These are phyloP conservation scores for Colletotrichum endophyticum DNA, from an alignment of 2,329 filamentous ascomycete species.

Conservation along the genomic window DNA sequence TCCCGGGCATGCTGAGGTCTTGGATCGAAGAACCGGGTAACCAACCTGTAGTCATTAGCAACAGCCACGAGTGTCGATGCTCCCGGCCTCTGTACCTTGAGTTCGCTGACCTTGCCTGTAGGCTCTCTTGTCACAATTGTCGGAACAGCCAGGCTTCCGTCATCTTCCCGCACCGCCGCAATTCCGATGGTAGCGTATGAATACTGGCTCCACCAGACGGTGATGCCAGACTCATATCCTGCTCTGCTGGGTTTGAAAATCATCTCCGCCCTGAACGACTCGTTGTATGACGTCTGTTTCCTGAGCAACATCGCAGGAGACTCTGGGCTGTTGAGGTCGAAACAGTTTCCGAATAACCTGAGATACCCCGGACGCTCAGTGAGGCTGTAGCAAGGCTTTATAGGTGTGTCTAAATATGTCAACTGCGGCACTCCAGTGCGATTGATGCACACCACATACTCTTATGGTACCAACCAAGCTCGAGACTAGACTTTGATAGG, in stretches of 20 bases:
- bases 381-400: slow-evolving; percentile 51
- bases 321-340: slow-evolving; percentile 52
- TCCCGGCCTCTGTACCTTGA: slow-evolving; percentile 19
- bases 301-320: slow-evolving; percentile 57
- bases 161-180: slow-evolving; percentile 21
- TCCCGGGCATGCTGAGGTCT: background rate
- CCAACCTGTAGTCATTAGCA: background rate
- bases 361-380: slow-evolving; percentile 46
- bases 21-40: background rate
- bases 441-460: slow-evolving; percentile 23
- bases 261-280: slow-evolving; percentile 46
- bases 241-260: slow-evolving; percentile 47
- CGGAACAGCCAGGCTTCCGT: background rate
- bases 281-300: slow-evolving; percentile 53
- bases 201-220: slow-evolving; percentile 58
- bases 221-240: slow-evolving; percentile 56
- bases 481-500: slow-evolving; percentile 33
- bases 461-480: slow-evolving; percentile 44
- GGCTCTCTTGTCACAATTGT: slow-evolving; percentile 24
- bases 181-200: slow-evolving; percentile 38
- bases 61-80: background rate
- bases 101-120: slow-evolving; percentile 23
- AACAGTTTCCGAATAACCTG: slow-evolving; percentile 56
- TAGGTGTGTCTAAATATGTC: slow-evolving; percentile 45
- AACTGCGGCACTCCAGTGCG: background rate